phyloP scores from a whole-genome alignment of 2,329 filamentous ascomycete species.

The Aspergillus uvarum region DNA sequence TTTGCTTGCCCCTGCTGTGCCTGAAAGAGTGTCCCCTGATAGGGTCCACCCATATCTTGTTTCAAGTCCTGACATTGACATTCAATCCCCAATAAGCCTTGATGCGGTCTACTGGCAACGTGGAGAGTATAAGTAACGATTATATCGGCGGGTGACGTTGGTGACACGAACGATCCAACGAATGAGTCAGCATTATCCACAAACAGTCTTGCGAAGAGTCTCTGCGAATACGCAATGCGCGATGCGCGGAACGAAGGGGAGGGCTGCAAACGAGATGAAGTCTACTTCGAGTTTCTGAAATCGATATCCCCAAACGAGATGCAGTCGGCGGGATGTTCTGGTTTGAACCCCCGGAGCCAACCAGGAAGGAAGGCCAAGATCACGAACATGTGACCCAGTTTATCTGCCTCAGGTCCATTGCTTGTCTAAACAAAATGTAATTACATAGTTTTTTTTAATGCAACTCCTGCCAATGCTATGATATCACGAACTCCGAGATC shows the following conservation, averaged over 20 bases:
- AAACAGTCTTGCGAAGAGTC: background rate
- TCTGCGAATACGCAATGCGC: background rate
- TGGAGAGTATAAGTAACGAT: background rate
- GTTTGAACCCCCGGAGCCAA: background rate
- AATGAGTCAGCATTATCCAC: background rate
- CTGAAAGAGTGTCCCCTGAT: too few relatives aligned
- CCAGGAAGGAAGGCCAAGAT: background rate
- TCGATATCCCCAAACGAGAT: background rate
- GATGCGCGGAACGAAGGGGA: background rate
- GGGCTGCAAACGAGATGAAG: background rate
- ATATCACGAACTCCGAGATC: background rate
- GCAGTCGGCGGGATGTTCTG: background rate
- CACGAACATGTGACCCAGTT: background rate
- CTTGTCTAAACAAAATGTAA: background rate
- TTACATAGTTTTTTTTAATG: background rate
- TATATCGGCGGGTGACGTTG: conserved; percentile 1
- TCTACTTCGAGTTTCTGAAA: background rate
- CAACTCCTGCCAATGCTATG: background rate
- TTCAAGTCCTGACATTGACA: background rate
- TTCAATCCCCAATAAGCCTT: too few relatives aligned
- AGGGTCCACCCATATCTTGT: background rate
- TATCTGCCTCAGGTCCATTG: background rate
- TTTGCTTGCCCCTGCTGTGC: too few relatives aligned
- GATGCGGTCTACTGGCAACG: background rate
- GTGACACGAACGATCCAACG: background rate